Evolutionary conservation across 2,329 filamentous ascomycete genomes (phyloP).

Genomic region (Diaporthe vexans): DNA sequence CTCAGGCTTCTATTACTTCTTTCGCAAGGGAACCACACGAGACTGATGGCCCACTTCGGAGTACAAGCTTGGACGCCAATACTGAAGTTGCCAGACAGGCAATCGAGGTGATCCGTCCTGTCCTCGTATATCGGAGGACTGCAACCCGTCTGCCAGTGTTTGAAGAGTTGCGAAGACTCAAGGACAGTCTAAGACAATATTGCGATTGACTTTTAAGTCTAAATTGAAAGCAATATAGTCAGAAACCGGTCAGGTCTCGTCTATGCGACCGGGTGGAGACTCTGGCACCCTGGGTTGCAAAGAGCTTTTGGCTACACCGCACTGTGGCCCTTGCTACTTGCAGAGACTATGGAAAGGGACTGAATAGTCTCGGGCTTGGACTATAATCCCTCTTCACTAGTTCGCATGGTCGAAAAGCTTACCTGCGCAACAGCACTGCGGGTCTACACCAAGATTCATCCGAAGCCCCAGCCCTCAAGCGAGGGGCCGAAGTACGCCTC

Average conservation of each 20-base stretch:
- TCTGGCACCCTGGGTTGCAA: constrained; percentile 26
- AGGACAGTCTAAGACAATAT: background rate
- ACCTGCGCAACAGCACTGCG: background rate
- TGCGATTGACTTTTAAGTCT: background rate
- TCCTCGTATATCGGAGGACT: background rate
- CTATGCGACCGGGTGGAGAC: constrained; percentile 36
- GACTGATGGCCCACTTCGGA: background rate
- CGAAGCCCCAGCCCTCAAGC: background rate
- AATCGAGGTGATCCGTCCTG: background rate
- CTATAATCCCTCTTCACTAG: background rate
- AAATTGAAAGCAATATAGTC: constrained; percentile 9
- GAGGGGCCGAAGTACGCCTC: background rate
- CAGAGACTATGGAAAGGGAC: constrained; percentile 25
- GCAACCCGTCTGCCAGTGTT: background rate
- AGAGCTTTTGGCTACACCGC: constrained; percentile 34
- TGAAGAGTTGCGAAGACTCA: constrained; percentile 15
- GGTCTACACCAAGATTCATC: background rate
- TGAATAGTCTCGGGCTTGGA: background rate
- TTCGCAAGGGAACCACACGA: background rate
- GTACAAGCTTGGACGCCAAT: constrained; percentile 5
- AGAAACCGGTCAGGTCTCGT: constrained; percentile 4
- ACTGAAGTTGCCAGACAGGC: background rate
- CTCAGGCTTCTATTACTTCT: background rate
- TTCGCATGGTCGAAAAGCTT: constrained; percentile 1
- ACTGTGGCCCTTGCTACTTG: constrained; percentile 8